These are phyloP conservation scores for Citrus maxima DNA, from an alignment of 345 rosid genomes.

Conservation along the genomic window DNA sequence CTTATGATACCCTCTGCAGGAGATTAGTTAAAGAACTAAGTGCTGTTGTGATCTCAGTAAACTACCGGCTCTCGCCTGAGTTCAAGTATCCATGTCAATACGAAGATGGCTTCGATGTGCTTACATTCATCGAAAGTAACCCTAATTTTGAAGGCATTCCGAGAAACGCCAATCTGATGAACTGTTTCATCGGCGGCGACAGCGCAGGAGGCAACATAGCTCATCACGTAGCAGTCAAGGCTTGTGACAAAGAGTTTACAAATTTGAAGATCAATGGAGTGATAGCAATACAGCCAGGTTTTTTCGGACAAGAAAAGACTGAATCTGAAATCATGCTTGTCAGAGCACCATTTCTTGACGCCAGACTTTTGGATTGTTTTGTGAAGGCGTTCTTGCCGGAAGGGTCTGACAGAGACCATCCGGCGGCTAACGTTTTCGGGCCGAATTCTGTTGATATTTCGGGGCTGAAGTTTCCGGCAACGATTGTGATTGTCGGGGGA, in stretches of 20 bases:
- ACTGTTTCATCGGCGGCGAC: constrained; percentile 24
- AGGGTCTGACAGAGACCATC: constrained; percentile 15
- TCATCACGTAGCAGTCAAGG: constrained; percentile 22
- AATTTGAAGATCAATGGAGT: constrained; percentile 11
- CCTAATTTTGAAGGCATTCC: background rate
- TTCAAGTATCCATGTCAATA: constrained; percentile 23
- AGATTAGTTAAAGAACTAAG: no score
- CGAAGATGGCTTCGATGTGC: constrained; percentile 9
- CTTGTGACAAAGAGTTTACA: background rate
- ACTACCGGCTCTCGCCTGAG: constrained; percentile 22
- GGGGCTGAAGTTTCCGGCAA: background rate
- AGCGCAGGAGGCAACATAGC: constrained; percentile 33
- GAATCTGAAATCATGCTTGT: constrained; percentile 5
- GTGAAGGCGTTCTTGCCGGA: constrained; percentile 15
- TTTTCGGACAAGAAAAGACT: constrained; percentile 23
- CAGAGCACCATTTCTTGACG: background rate
- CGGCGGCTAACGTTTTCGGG: background rate
- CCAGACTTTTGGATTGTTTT: background rate
- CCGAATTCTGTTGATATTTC: background rate
- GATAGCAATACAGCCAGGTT: constrained; percentile 23
- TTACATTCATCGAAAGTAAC: background rate
- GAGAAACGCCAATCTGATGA: background rate
- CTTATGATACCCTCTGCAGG: no score
- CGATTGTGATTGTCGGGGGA: constrained; percentile 7
- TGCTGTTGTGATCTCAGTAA: constrained; percentile 3